Evolutionary conservation across 768 basidiomycete species (phyloP).

Genomic region (Candolleomyces aberdarensis): DNA sequence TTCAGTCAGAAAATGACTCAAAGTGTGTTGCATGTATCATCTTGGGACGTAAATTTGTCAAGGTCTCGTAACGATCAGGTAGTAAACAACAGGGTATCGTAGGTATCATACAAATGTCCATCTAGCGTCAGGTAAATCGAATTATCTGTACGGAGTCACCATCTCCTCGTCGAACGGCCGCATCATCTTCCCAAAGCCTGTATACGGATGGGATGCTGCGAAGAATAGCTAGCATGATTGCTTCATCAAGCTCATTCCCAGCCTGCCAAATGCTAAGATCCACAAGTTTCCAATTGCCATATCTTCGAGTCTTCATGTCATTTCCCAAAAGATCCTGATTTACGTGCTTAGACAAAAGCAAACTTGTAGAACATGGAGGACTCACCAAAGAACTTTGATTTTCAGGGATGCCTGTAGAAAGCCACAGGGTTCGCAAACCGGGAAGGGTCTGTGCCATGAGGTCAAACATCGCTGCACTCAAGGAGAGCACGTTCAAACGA

Average conservation of each 20-base stretch:
- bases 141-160: not conserved
- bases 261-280: constrained; percentile 37
- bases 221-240: constrained; percentile 28
- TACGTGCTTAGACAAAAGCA: no score
- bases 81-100: no score
- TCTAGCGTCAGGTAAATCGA: not conserved
- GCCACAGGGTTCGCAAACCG: constrained; percentile 24
- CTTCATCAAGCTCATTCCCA: constrained; percentile 26
- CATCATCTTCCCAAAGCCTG: constrained; percentile 29
- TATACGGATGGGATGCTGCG: constrained; percentile 31
- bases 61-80: no score
- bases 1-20: not conserved
- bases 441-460: constrained; percentile 28
- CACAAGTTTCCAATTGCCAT: constrained; percentile 31
- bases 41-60: no score
- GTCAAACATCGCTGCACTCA: constrained; percentile 33
- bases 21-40: no score
- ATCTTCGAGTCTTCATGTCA: constrained; percentile 25
- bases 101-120: no score
- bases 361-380: no score
- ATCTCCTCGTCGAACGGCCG: no score
- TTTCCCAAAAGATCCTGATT: constrained; percentile 21
- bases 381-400: no score
- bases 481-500: constrained; percentile 29
- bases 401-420: constrained; percentile 21